Evolutionary conservation across 129 eudicot genomes (phyloP).

Genomic region (Centrapalus pauciflorus): DNA sequence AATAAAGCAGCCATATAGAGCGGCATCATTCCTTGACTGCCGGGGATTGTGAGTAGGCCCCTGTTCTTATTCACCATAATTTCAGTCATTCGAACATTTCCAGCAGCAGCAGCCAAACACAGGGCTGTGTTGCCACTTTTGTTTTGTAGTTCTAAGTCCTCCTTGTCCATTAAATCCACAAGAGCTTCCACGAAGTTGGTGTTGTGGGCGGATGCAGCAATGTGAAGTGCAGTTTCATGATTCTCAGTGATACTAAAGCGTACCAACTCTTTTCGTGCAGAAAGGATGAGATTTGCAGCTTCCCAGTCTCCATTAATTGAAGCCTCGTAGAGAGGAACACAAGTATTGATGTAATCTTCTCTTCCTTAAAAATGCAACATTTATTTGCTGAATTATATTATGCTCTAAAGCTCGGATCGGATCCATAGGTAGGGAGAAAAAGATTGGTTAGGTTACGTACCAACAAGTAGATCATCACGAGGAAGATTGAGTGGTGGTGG

Average conservation of each 20-base stretch:
- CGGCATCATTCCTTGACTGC: constrained; percentile 7
- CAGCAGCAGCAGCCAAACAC: constrained; percentile 22
- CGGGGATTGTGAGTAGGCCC: background rate
- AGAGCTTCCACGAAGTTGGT: constrained; percentile 21
- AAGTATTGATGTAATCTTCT: background rate
- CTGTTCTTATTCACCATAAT: constrained; percentile 8
- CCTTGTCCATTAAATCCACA: constrained; percentile 19
- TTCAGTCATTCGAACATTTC: constrained; percentile 12
- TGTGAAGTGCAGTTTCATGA: constrained; percentile 34
- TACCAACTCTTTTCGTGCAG: background rate
- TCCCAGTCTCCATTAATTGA: constrained; percentile 31
- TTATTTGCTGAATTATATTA: background rate
- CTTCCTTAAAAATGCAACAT: background rate
- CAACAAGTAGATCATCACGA: constrained; percentile 1
- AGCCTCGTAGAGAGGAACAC: constrained; percentile 26
- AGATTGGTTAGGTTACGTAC: background rate
- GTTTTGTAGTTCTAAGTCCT: constrained; percentile 17
- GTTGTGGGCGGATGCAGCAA: constrained; percentile 30
- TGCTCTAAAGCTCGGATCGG: background rate
- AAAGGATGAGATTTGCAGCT: constrained; percentile 2
- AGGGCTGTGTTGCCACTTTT: constrained; percentile 20
- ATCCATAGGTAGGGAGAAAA: background rate
- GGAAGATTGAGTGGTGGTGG: constrained; percentile 9
- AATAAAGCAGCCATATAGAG: constrained; percentile 23
- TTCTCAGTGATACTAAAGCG: constrained; percentile 25